Percentiles rank a stretch among this genome's conserved stretches.
Conservation (phyloP, 176 grass and related monocot species). For the Oryza meridionalis region DNA sequence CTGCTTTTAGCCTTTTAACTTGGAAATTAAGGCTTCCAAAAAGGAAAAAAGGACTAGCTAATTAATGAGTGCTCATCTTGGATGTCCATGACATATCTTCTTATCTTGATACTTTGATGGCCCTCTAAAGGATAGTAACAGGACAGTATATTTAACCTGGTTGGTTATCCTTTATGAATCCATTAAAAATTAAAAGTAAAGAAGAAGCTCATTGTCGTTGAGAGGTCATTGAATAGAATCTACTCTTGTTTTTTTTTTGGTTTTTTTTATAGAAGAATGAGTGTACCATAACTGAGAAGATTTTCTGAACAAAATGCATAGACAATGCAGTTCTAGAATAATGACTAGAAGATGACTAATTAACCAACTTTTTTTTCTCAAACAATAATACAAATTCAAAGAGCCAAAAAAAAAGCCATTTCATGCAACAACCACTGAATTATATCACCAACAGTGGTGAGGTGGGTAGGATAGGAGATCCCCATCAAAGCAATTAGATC, state of each 20-base stretch:
- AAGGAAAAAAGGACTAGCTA: background rate
- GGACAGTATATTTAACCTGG: background rate
- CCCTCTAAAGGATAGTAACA: background rate
- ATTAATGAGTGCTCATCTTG: background rate
- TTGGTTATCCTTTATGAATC: background rate
- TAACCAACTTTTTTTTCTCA: background rate
- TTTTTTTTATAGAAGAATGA: background rate
- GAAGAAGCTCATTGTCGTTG: background rate
- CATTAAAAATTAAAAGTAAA: background rate
- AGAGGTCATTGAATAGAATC: background rate
- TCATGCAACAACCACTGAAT: constrained; percentile 39
- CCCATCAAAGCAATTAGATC: constrained; percentile 37
- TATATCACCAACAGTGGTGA: constrained; percentile 21
- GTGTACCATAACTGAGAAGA: background rate
- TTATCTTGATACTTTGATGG: background rate
- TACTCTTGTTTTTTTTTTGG: background rate
- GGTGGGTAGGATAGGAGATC: constrained; percentile 37
- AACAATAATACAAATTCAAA: background rate
- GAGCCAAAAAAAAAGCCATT: background rate
- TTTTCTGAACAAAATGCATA: background rate
- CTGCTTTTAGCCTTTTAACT: background rate
- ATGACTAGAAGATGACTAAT: background rate
- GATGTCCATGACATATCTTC: background rate
- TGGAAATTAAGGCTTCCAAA: background rate
- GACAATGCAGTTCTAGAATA: background rate